Base-by-base conservation (phyloP, 805 yeast genomes). In the Candida golubevii region DNA sequence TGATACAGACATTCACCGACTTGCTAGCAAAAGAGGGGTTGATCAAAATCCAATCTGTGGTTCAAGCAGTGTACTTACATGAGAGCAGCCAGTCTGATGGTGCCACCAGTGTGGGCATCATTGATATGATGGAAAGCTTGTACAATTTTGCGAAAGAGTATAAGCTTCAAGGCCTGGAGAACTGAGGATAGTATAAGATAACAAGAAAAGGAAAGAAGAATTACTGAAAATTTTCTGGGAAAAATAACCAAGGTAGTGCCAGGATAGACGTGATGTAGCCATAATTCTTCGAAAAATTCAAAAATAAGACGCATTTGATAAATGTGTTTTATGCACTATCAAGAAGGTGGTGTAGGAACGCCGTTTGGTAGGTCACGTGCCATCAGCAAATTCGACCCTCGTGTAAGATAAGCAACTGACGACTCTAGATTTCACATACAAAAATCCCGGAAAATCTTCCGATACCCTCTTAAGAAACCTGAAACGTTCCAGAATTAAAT, bases 21-120 rank as follows among this genome's bases (percentile, higher is more conserved):
- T 69, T 88, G 44, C 81, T 88, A 23, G 79, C 79, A 34, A 83
- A 83, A 56, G 88, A 86, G 55, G 97, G 97, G 0, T 64, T 84
- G 36, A 79, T 85, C 28, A 89, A 87, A 63, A 79, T 88, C 34
- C 82, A 80, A 50, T 83, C 82, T 50, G 82, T 83, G 56, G 78
- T 86, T 11, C 77, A 78, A 42, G 90, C 87, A 2, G 72, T 78
- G 37, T 86, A 81, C 60, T 75, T 82, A 26, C 60, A 64, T 43
- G 59, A 55, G 36, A 49, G 54, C 36, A 54, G 47, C 37, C 47
- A 53, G 28, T 41, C 55, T 4, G 64, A 61, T 2, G 50, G 51
- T 27, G 35, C 49, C n/a, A 63, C 61, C 8, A 41, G 38, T 32
- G 33, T 33, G 38, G 87, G 88, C 3, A 79, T 82, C 26, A 71